Conservation (phyloP, 164 flowering plant species). For the Aristolochia fimbriata region DNA sequence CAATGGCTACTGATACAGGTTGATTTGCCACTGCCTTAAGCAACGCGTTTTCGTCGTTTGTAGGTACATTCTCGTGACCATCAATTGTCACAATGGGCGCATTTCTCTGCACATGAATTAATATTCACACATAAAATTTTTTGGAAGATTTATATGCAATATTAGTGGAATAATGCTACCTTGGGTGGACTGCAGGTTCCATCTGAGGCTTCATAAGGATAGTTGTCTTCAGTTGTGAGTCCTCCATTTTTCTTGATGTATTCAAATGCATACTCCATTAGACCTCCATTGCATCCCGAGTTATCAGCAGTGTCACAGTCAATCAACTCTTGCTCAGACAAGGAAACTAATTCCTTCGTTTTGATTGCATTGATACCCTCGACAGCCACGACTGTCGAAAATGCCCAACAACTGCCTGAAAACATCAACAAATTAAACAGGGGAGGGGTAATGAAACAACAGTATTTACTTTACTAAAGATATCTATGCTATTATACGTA, state of each 20-base stretch:
- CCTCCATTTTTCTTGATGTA: slow-evolving; percentile 61
- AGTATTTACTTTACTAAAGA: no score
- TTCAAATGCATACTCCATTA: slow-evolving; percentile 71
- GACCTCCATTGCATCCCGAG: slow-evolving; percentile 77
- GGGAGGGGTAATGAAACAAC: background rate
- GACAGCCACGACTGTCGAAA: slow-evolving; percentile 74
- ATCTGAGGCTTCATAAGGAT: slow-evolving; percentile 60
- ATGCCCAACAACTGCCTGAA: slow-evolving; percentile 95
- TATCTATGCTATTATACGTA: no score
- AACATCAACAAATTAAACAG: background rate
- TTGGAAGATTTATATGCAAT: background rate
- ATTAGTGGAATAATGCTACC: slow-evolving; percentile 18
- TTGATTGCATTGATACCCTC: slow-evolving; percentile 75
- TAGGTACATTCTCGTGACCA: slow-evolving; percentile 69
- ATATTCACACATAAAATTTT: background rate
- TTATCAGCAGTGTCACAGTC: slow-evolving; percentile 70
- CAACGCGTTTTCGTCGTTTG: slow-evolving; percentile 50
- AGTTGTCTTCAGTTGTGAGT: slow-evolving; percentile 45
- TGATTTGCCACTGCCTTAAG: slow-evolving; percentile 64
- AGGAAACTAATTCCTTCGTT: slow-evolving; percentile 54
- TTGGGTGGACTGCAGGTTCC: slow-evolving; percentile 44
- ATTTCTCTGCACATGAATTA: slow-evolving; percentile 26
- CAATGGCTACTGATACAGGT: slow-evolving; percentile 72
- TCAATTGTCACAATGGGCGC: slow-evolving; percentile 46
- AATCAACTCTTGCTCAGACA: slow-evolving; percentile 79